Conservation (phyloP, 2,329 filamentous ascomycete species). For the Alternaria sp. region DNA sequence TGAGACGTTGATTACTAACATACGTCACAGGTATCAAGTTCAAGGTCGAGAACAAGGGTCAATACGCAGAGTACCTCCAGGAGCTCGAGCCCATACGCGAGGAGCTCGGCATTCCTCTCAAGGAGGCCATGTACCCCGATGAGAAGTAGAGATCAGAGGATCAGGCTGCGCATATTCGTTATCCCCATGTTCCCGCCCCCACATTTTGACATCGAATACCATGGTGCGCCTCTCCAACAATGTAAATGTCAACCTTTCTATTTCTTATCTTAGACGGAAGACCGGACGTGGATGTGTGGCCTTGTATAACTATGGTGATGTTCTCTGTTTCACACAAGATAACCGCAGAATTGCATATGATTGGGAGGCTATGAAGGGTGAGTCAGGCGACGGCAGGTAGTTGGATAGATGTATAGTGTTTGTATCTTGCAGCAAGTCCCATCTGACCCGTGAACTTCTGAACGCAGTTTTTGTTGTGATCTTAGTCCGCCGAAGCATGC, state of each 20-base stretch:
- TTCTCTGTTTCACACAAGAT: constrained; percentile 23
- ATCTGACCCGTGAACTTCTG: background rate
- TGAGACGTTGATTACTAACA: constrained; percentile 31
- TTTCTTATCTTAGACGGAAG: constrained; percentile 28
- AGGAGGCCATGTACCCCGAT: constrained; percentile 88
- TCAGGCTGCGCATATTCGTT: constrained; percentile 12
- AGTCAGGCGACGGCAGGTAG: background rate
- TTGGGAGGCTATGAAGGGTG: background rate
- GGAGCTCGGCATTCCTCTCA: constrained; percentile 89
- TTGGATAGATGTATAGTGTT: background rate
- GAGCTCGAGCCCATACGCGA: constrained; percentile 92
- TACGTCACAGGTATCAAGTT: constrained; percentile 81
- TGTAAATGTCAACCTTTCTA: constrained; percentile 32
- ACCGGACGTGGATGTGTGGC: constrained; percentile 18
- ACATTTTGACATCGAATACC: constrained; percentile 17
- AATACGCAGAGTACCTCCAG: constrained; percentile 95
- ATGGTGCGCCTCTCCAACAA: constrained; percentile 19
- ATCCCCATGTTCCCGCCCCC: constrained; percentile 9
- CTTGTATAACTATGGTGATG: constrained; percentile 38
- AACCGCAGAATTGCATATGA: background rate
- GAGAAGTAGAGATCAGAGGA: constrained; percentile 34
- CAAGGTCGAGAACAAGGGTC: constrained; percentile 98
- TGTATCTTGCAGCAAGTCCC: background rate
- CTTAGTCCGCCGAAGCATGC: background rate
- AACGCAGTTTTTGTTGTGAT: background rate